These are phyloP conservation scores for Wickerhamomyces ciferrii DNA, from an alignment of 805 yeast species.

Conservation along the genomic window DNA sequence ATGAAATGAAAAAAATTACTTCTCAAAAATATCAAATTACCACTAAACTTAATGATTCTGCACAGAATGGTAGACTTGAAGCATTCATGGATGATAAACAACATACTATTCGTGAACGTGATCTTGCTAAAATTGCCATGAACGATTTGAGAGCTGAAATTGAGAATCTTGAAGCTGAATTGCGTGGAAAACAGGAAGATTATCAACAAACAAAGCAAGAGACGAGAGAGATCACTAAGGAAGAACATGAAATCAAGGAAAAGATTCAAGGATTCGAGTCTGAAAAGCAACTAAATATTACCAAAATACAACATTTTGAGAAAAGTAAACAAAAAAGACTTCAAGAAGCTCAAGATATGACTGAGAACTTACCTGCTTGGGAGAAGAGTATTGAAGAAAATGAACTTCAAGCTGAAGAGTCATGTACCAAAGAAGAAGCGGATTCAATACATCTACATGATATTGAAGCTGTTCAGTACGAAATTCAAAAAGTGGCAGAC, in stretches of 20 bases:
- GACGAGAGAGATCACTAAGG: not conserved
- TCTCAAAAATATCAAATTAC: slow-evolving; percentile 27
- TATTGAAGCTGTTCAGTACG: slow-evolving; percentile 41
- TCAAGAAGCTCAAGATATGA: slow-evolving; percentile 15
- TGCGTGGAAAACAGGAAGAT: slow-evolving; percentile 15
- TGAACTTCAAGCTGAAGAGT: slow-evolving; percentile 26
- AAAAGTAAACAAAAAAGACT: slow-evolving; percentile 12
- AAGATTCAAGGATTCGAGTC: slow-evolving; percentile 5
- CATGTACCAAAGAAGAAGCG: slow-evolving; percentile 46
- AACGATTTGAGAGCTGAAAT: slow-evolving; percentile 20
- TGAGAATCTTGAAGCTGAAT: slow-evolving; percentile 14
- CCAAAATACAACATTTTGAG: slow-evolving; percentile 10
- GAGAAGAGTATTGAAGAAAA: slow-evolving; percentile 8
- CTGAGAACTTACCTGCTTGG: slow-evolving; percentile 14
- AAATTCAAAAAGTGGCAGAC: slow-evolving; percentile 39
- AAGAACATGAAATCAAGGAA: slow-evolving; percentile 12
- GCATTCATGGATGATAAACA: slow-evolving; percentile 8
- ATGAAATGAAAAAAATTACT: slow-evolving; percentile 12
- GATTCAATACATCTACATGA: slow-evolving; percentile 33
- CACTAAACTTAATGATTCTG: slow-evolving; percentile 37
- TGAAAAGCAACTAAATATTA: slow-evolving; percentile 7
- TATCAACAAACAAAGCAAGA: slow-evolving; percentile 4
- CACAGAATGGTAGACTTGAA: slow-evolving; percentile 37
- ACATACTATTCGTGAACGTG: not conserved
- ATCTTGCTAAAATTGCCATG: slow-evolving; percentile 12